Conservation (phyloP, 2,329 filamentous ascomycete genomes). For the Grosmannia serpens region DNA sequence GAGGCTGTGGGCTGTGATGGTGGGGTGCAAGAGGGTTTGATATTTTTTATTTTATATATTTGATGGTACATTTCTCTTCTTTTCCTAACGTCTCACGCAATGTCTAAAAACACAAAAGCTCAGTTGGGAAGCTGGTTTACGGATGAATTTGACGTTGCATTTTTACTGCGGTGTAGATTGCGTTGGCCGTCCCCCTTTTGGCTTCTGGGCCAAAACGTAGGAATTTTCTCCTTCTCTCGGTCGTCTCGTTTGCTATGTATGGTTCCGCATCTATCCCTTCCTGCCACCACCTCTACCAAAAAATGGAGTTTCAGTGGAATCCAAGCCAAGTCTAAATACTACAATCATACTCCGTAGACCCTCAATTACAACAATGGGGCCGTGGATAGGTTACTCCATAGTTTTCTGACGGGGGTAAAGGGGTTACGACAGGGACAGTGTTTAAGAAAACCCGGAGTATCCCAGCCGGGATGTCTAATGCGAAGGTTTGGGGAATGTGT, state of each 20-base stretch:
- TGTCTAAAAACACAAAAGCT: neutral
- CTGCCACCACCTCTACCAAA: no score
- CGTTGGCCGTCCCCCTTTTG: neutral
- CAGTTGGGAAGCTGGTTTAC: neutral
- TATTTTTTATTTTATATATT: slow-evolving; percentile 1
- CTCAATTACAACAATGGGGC: no score
- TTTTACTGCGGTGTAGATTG: neutral
- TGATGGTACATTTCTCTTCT: neutral
- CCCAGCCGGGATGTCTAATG: neutral
- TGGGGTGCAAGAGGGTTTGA: neutral
- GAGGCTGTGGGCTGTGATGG: neutral
- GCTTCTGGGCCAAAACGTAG: neutral
- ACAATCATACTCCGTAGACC: no score
- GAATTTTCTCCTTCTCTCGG: neutral
- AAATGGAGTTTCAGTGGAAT: no score
- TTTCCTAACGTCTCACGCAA: slow-evolving; percentile 1
- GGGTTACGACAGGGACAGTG: neutral
- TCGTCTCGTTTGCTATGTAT: neutral
- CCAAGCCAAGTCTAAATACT: no score
- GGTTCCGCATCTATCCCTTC: no score
- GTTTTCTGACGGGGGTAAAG: neutral
- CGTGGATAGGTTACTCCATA: no score
- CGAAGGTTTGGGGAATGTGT: neutral
- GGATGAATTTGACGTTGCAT: neutral
- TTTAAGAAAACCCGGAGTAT: neutral